phyloP scores from a whole-genome alignment of 208 protist genomes.

The Sergeia podlipaevii region DNA sequence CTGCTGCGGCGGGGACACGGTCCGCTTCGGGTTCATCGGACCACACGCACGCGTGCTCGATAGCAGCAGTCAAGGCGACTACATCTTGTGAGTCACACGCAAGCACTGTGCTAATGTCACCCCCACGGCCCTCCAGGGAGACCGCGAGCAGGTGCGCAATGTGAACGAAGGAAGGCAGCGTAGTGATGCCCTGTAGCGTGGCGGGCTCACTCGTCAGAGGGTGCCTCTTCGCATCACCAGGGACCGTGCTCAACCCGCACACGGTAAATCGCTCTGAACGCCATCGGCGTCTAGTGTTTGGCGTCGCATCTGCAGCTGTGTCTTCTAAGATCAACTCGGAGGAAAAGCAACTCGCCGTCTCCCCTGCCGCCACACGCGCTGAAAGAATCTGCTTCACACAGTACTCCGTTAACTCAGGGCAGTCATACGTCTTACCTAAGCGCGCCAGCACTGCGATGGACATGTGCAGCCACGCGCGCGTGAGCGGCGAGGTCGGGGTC shows the following conservation, averaged over 20 bases:
- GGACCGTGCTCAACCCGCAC: constrained; percentile 25
- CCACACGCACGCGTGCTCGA: no score
- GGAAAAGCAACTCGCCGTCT: constrained; percentile 39
- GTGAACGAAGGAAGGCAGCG: constrained; percentile 42
- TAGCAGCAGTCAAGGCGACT: no score
- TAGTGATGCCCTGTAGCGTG: constrained; percentile 31
- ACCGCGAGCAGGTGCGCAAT: constrained; percentile 54
- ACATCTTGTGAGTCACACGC: no score
- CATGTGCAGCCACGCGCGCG: constrained; percentile 71
- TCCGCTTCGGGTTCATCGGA: not conserved
- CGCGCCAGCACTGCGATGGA: constrained; percentile 38
- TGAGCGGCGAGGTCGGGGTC: constrained; percentile 24
- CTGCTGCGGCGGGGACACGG: constrained; percentile 10
- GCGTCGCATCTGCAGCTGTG: not conserved
- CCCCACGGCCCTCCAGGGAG: constrained; percentile 33
- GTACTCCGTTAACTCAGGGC: constrained; percentile 49
- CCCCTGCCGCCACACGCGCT: constrained; percentile 23
- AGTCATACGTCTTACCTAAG: constrained; percentile 28
- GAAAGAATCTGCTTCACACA: constrained; percentile 39
- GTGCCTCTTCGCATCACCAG: constrained; percentile 19
- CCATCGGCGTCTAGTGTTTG: no score
- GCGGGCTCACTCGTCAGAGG: constrained; percentile 16
- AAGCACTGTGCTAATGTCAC: no score
- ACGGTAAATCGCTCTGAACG: constrained; percentile 17
- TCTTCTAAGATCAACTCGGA: constrained; percentile 12